Conservation (phyloP, 768 basidiomycete genomes). For the Boletus sp. region DNA sequence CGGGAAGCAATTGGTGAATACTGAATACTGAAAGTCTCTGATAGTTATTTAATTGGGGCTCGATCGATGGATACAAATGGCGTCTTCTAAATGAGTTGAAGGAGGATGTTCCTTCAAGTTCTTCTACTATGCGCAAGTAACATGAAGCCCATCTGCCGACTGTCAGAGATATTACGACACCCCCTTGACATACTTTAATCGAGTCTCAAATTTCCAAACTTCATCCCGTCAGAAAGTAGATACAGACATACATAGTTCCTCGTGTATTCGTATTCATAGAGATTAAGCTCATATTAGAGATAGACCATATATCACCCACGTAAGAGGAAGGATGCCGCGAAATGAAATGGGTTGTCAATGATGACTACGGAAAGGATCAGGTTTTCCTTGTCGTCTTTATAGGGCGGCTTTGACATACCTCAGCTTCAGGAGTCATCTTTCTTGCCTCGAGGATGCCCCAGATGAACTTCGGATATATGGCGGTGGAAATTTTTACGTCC, state of each 20-base stretch:
- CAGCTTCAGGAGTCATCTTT: background rate
- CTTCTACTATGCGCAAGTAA: too few species aligned
- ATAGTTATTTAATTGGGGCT: too few species aligned
- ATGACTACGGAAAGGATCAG: background rate
- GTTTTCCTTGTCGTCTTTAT: background rate
- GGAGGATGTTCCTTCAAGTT: too few species aligned
- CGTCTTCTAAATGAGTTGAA: too few species aligned
- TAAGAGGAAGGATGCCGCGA: background rate
- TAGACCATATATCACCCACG: background rate
- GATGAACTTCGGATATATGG: background rate
- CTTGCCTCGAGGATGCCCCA: background rate
- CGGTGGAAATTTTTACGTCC: conserved; percentile 2
- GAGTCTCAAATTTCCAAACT: too few species aligned
- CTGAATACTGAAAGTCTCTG: too few species aligned
- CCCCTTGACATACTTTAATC: too few species aligned
- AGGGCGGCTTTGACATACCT: too few species aligned
- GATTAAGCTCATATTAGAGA: background rate
- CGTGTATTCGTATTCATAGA: background rate
- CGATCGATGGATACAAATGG: too few species aligned
- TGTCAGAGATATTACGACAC: too few species aligned
- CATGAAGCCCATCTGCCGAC: too few species aligned
- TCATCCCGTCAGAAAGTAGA: background rate
- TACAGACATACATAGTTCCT: background rate
- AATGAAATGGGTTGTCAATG: background rate
- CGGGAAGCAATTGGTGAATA: too few species aligned